Base-by-base conservation (phyloP, 1,284 basidiomycete genomes). In the Pseudozyma hubeiensis region DNA sequence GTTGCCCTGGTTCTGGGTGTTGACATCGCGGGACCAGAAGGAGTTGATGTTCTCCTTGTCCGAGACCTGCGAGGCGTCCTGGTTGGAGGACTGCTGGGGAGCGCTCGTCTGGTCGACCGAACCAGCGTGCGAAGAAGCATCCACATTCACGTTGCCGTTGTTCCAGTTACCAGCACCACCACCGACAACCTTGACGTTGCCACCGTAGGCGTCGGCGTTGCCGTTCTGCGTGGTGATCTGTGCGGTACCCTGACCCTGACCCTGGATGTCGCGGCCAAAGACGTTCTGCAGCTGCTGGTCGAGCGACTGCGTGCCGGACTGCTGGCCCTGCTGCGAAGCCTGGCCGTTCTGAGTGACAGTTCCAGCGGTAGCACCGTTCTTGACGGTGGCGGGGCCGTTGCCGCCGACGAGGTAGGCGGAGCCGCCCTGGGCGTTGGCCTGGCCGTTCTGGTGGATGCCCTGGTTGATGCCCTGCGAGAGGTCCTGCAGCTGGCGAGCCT, bases 391-490 rank as follows among this genome's bases (percentile, higher is more conserved):
- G 13, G 55, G 43, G 14, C 56, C 52, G 53, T 62, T 64, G 49
- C 48, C 55, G 17, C 66, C 66, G 16, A 55, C 52, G 29, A 69
- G 51, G 47, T 59, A 59, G 39, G 66, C 61, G 14, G 56, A 59
- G 37, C 66, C 66, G 47, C 66, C 66, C 52, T 58, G 44, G 14
- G 61, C 66, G 49, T 59, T 39, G 19, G 60, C 60, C 35, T 53
- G 31, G 30, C 66, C 66, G 46, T 58, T 55, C 60, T 68, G 66
- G 51, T 54, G 43, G 53, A 68, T 63, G 8, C 66, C 66, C 60
- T 68, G 66, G 52, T 30, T 33, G 52, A 68, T 68, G 31, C 66
- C 66, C 55, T 68, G 66, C 40, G 44, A 31, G n/a, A 54, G 59
- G 49, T 53, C 30, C 58, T 61, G 58, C 45, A 53, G 45, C 54